Evolutionary conservation across 495 filamentous ascomycete genomes (phyloP).

Genomic region (Lindgomyces ingoldianus): DNA sequence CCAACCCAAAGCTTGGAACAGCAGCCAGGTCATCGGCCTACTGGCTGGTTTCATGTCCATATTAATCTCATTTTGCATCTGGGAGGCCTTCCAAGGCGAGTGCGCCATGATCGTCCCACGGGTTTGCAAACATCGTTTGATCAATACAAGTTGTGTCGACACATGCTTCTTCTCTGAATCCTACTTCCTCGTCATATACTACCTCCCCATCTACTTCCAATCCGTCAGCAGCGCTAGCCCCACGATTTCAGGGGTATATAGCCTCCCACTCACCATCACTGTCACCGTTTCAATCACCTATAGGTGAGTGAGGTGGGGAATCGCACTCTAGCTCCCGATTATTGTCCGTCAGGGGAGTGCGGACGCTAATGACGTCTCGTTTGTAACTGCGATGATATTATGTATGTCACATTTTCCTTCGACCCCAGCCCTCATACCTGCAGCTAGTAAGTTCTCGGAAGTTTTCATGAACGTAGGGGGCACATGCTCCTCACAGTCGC

Average conservation of each 20-base stretch:
- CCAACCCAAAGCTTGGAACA: slow-evolving; percentile 37
- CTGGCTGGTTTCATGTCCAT: slow-evolving; percentile 46
- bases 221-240: slow-evolving; percentile 19
- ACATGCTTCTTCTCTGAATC: slow-evolving; percentile 20
- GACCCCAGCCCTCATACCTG: not conserved
- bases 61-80: slow-evolving; percentile 14
- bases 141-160: slow-evolving; percentile 2
- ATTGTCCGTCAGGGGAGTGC: slow-evolving; percentile 27
- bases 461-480: slow-evolving; percentile 40
- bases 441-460: not conserved
- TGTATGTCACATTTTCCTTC: not conserved
- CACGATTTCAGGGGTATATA: slow-evolving; percentile 31
- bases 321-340: slow-evolving; percentile 22
- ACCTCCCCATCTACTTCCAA: slow-evolving; percentile 45
- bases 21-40: slow-evolving; percentile 48
- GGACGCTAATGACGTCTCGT: slow-evolving; percentile 24
- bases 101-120: slow-evolving; percentile 30
- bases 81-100: slow-evolving; percentile 24
- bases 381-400: slow-evolving; percentile 30
- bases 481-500: slow-evolving; percentile 33
- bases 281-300: slow-evolving; percentile 10
- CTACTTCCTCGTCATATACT: slow-evolving; percentile 36
- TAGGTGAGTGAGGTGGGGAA: slow-evolving; percentile 29
- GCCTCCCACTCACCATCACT: slow-evolving; percentile 29
- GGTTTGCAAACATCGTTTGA: slow-evolving; percentile 23